Conservation (phyloP, 2,329 filamentous ascomycete species). For the Verticillium longisporum region DNA sequence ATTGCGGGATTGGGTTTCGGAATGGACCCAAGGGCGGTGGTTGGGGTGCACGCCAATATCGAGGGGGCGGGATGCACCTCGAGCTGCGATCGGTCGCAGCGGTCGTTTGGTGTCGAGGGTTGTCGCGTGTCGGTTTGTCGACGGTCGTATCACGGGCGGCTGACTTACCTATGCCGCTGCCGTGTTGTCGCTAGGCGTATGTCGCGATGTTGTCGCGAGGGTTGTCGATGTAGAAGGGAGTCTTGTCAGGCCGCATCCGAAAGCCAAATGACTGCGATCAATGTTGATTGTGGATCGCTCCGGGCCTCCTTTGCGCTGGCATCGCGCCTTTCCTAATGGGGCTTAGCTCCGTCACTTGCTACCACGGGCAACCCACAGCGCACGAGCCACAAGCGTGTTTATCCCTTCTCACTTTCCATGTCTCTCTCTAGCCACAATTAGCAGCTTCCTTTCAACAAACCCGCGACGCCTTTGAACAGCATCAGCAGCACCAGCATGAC, state of each 20-base stretch:
- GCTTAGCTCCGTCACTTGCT: slow-evolving; percentile 3
- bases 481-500: no score
- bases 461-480: no score
- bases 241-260: neutral
- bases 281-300: slow-evolving; percentile 14
- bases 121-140: slow-evolving; percentile 5
- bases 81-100: neutral
- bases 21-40: neutral
- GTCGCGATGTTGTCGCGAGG: slow-evolving; percentile 6
- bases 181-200: neutral
- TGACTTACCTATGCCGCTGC: neutral
- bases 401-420: no score
- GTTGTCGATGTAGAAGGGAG: slow-evolving; percentile 8
- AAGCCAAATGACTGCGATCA: slow-evolving; percentile 5
- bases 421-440: neutral
- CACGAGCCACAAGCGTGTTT: neutral
- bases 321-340: slow-evolving; percentile 4
- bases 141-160: neutral
- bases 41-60: neutral
- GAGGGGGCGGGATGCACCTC: neutral
- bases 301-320: slow-evolving; percentile 12
- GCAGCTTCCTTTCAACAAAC: neutral
- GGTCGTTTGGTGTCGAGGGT: slow-evolving; percentile 1
- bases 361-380: slow-evolving; percentile 12
- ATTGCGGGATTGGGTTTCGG: neutral